phyloP scores from a whole-genome alignment of 495 filamentous ascomycete genomes.

The Aspergillus panamensis region DNA sequence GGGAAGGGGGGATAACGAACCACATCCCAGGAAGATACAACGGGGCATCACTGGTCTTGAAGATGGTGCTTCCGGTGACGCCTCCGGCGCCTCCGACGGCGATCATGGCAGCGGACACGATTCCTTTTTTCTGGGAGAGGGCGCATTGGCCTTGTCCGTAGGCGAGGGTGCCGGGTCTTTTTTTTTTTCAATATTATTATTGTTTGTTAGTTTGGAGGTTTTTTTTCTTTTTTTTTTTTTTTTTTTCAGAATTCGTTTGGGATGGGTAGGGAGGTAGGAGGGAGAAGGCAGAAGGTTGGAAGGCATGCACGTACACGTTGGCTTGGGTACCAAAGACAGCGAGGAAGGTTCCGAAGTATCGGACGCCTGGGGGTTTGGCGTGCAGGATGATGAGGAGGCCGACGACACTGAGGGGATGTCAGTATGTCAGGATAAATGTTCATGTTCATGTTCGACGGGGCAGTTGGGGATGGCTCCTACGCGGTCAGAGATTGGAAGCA shows the following conservation, averaged over 20 bases:
- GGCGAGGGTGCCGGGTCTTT: not conserved
- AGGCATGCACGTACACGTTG: not conserved
- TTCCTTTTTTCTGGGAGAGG: not conserved
- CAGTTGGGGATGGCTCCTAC: not conserved
- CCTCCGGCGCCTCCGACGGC: not conserved
- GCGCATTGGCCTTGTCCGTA: not conserved
- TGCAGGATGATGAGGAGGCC: not conserved
- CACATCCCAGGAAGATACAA: constrained; percentile 4
- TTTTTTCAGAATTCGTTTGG: too few species aligned
- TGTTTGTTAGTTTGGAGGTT: too few species aligned
- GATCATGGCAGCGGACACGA: not conserved
- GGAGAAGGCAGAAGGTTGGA: too few species aligned
- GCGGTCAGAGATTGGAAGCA: not conserved
- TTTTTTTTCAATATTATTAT: too few species aligned
- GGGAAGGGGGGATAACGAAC: too few species aligned
- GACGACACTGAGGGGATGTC: not conserved
- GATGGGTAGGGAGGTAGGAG: not conserved
- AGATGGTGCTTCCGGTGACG: not conserved
- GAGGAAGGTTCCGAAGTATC: constrained; percentile 1
- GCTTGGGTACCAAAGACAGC: not conserved
- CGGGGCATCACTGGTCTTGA: not conserved
- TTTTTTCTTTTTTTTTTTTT: not conserved
- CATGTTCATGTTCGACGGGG: not conserved
- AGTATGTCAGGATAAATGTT: too few species aligned
- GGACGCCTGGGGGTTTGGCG: not conserved